phyloP scores from a whole-genome alignment of 805 yeast genomes.

The Wickerhamiella vanderwaltii region DNA sequence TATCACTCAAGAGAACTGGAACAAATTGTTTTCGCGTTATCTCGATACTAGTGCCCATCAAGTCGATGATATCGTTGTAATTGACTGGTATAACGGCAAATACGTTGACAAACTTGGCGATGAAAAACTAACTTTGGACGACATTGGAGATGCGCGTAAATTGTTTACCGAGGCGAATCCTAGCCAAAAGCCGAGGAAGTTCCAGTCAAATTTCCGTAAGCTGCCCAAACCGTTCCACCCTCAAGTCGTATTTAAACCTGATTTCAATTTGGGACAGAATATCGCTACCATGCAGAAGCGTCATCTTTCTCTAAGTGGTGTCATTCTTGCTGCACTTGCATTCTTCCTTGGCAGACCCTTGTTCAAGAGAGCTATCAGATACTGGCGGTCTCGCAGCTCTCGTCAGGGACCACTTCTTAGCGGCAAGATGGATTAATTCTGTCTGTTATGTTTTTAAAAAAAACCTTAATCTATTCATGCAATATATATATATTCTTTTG shows the following conservation, averaged over 20 bases:
- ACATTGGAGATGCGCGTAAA: background rate
- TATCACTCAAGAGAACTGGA: slow-evolving; percentile 13
- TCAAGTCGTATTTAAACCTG: slow-evolving; percentile 1
- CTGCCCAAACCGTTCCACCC: slow-evolving; percentile 2
- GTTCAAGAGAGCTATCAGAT: background rate
- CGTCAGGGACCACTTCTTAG: slow-evolving; percentile 7
- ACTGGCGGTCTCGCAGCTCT: background rate
- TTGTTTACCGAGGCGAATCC: background rate
- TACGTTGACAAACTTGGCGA: slow-evolving; percentile 14
- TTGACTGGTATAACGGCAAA: slow-evolving; percentile 18
- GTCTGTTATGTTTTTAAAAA: too few species aligned
- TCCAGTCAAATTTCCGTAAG: slow-evolving; percentile 3
- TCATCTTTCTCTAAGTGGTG: slow-evolving; percentile 5
- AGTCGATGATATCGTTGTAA: slow-evolving; percentile 15
- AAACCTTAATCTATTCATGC: too few species aligned
- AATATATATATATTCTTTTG: background rate
- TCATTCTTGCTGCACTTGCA: background rate
- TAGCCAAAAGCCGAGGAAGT: background rate
- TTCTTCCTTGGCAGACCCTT: slow-evolving; percentile 1
- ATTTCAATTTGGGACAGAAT: slow-evolving; percentile 8
- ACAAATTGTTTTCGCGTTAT: slow-evolving; percentile 10
- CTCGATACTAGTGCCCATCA: slow-evolving; percentile 10
- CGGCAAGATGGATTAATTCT: slow-evolving; percentile 10
- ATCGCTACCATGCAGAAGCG: slow-evolving; percentile 3
- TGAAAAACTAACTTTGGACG: background rate